Evolutionary conservation across 108 stramenopile species (phyloP).

Genomic region (Nitzschia putrida): DNA sequence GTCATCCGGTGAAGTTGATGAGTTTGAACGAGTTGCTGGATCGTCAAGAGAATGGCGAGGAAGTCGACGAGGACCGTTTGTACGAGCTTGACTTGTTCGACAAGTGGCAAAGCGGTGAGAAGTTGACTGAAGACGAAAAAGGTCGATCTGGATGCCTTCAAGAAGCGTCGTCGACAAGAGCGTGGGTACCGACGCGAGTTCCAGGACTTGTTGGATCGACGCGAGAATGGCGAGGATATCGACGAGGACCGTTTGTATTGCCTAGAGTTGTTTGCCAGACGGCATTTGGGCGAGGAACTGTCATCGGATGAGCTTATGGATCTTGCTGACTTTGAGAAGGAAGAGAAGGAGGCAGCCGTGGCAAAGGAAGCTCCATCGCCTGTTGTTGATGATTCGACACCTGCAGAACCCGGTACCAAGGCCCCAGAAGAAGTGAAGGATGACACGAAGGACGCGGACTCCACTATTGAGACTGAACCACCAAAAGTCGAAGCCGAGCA

Average conservation of each 20-base stretch:
- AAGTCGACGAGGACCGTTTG: slow-evolving; percentile 28
- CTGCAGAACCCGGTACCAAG: too few relatives aligned
- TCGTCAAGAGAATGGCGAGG: slow-evolving; percentile 17
- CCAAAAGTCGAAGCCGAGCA: not conserved
- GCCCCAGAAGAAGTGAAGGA: not conserved
- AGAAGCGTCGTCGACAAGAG: slow-evolving; percentile 10
- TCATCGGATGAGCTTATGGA: slow-evolving; percentile 5
- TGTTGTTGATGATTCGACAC: not conserved
- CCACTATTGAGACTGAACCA: not conserved
- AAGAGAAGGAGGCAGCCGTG: not conserved
- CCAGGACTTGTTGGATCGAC: slow-evolving; percentile 5
- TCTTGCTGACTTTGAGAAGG: slow-evolving; percentile 7
- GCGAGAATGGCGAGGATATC: slow-evolving; percentile 6
- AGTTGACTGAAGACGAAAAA: slow-evolving; percentile 4
- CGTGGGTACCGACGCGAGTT: slow-evolving; percentile 8
- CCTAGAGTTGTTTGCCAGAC: slow-evolving; percentile 14
- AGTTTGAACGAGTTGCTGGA: slow-evolving; percentile 19
- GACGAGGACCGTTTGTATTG: slow-evolving; percentile 17
- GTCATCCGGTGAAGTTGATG: slow-evolving; percentile 14
- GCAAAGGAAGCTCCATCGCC: not conserved
- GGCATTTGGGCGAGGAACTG: slow-evolving; percentile 17
- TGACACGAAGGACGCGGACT: not conserved
- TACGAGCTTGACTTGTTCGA: slow-evolving; percentile 27
- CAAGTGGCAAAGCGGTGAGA: slow-evolving; percentile 32
- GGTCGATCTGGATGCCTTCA: slow-evolving; percentile 24